These are phyloP conservation scores for Rhizopus arrhizus DNA, from an alignment of 371 early-diverging fungal species.

Conservation along the genomic window DNA sequence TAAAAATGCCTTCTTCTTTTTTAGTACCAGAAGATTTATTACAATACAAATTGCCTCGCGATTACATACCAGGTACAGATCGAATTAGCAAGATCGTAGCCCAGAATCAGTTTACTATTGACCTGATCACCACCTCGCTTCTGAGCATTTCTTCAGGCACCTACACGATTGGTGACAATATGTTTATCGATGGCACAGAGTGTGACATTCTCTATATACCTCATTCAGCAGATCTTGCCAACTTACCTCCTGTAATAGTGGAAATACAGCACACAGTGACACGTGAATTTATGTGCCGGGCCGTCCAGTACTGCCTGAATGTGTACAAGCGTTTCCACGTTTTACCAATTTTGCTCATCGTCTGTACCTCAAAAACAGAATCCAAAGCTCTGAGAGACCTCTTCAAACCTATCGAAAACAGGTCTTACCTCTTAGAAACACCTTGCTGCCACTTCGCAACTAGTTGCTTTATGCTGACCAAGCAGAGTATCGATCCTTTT, in stretches of 20 bases:
- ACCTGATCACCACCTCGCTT: constrained; percentile 15
- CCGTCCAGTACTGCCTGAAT: constrained; percentile 20
- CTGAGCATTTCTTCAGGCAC: constrained; percentile 8
- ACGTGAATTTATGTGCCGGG: constrained; percentile 20
- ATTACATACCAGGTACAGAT: constrained; percentile 15
- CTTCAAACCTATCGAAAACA: constrained; percentile 21
- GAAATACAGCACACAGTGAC: constrained; percentile 22
- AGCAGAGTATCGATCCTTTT: constrained; percentile 22
- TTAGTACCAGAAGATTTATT: constrained; percentile 20
- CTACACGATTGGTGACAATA: constrained; percentile 16
- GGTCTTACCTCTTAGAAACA: constrained; percentile 21
- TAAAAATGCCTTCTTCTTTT: no score
- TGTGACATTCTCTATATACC: constrained; percentile 20
- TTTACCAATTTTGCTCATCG: constrained; percentile 16
- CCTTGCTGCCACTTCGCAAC: constrained; percentile 20
- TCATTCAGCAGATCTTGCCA: constrained; percentile 18
- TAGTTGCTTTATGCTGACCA: constrained; percentile 23
- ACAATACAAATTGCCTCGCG: constrained; percentile 16
- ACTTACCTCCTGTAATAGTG: constrained; percentile 10
- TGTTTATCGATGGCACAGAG: constrained; percentile 18
- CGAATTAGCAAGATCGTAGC: constrained; percentile 16
- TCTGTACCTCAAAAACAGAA: constrained; percentile 20
- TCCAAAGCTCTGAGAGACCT: constrained; percentile 15
- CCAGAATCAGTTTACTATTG: constrained; percentile 18
- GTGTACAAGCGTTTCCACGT: constrained; percentile 19